These are phyloP conservation scores for Rosa lucieae DNA, from an alignment of 306 rosid species.

Conservation along the genomic window DNA sequence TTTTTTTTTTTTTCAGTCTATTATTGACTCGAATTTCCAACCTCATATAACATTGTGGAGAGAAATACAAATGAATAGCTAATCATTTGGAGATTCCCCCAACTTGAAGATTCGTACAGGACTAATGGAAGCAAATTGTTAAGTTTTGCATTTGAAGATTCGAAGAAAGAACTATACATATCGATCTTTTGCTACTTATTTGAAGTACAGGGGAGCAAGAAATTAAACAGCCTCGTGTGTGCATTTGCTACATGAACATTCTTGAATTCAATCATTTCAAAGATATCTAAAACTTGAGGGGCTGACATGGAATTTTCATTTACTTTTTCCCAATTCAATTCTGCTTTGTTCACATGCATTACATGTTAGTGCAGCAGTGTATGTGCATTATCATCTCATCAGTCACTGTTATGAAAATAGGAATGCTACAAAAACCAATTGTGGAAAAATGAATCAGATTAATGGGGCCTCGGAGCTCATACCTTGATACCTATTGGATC, in stretches of 20 bases:
- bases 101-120: background rate
- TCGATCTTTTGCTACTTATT: background rate
- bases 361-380: background rate
- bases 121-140: background rate
- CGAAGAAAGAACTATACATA: background rate
- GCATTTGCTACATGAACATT: background rate
- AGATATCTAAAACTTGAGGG: background rate
- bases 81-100: background rate
- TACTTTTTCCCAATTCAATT: background rate
- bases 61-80: background rate
- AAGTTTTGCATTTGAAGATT: background rate
- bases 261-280: background rate
- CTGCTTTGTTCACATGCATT: background rate
- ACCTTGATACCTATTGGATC: background rate
- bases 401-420: background rate
- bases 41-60: background rate
- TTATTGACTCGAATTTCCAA: background rate
- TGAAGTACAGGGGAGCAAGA: background rate
- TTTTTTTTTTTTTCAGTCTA: background rate
- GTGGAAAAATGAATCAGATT: conserved; percentile 14
- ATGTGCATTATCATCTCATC: no score
- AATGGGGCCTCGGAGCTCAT: background rate
- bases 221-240: background rate
- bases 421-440: background rate
- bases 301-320: background rate